Conservation (phyloP, 441 rosid species). For the Geranium incanum region DNA sequence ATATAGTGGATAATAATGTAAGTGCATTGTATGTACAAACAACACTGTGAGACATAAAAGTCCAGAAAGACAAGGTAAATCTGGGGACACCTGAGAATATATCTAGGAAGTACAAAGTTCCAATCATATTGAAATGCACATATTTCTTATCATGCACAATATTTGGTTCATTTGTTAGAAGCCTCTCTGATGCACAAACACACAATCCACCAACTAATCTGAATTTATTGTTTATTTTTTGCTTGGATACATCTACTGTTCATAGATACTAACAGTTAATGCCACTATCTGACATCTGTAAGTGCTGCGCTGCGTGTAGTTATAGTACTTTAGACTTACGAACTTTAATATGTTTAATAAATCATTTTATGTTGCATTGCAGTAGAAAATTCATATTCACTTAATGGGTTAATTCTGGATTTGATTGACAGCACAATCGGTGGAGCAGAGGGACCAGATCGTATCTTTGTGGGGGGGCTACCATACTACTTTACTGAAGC, state of each 20-base stretch:
- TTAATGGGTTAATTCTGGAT: conserved; percentile 11
- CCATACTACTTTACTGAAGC: conserved; percentile 34
- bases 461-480: conserved; percentile 33
- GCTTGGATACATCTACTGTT: not conserved
- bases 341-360: no score
- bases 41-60: not conserved
- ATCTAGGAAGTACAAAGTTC: not conserved
- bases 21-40: not conserved
- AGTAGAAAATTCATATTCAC: not conserved
- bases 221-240: not conserved
- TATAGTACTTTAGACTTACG: no score
- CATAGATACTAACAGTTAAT: not conserved
- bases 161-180: not conserved
- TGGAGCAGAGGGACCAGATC: conserved; percentile 33
- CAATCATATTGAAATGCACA: not conserved
- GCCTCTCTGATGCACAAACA: not conserved
- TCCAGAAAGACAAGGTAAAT: not conserved
- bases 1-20: not conserved
- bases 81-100: not conserved
- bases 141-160: not conserved
- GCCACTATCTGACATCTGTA: not conserved
- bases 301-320: not conserved
- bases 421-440: conserved; percentile 25
- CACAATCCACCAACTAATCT: not conserved
- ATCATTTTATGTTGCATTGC: not conserved